phyloP scores from a whole-genome alignment of 495 filamentous ascomycete genomes.

The Beverwykella pulmonaria region DNA sequence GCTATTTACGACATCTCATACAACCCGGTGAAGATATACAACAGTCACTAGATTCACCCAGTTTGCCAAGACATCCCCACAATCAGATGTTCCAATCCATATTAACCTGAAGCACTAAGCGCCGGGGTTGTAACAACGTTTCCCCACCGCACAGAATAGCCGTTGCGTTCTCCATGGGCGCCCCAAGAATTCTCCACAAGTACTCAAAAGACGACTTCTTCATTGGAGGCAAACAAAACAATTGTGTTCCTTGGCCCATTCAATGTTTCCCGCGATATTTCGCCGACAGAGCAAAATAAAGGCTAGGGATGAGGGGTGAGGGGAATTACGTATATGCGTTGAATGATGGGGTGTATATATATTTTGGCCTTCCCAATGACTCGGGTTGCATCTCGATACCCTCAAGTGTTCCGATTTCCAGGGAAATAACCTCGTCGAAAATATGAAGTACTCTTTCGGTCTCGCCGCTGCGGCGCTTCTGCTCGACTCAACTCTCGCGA shows the following conservation, averaged over 20 bases:
- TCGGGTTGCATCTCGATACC: background rate
- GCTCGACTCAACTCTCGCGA: background rate
- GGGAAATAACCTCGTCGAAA: background rate
- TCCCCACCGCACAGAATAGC: background rate
- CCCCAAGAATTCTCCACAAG: background rate
- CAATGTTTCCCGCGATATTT: background rate
- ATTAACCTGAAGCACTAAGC: background rate
- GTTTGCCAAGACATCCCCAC: background rate
- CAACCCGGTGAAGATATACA: background rate
- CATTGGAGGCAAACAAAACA: background rate
- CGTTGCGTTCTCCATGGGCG: background rate
- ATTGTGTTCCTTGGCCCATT: background rate
- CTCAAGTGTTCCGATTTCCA: background rate
- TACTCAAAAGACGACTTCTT: background rate
- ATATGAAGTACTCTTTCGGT: background rate
- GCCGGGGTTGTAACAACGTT: background rate
- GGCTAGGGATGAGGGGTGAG: background rate
- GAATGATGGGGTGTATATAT: background rate
- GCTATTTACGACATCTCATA: background rate
- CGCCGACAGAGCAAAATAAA: background rate
- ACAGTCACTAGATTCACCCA: background rate
- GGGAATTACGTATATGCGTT: background rate
- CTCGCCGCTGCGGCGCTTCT: background rate
- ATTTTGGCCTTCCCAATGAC: background rate
- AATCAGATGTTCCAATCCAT: background rate